phyloP scores from a whole-genome alignment of 2,329 filamentous ascomycete genomes.

The Ramularia endophylla region DNA sequence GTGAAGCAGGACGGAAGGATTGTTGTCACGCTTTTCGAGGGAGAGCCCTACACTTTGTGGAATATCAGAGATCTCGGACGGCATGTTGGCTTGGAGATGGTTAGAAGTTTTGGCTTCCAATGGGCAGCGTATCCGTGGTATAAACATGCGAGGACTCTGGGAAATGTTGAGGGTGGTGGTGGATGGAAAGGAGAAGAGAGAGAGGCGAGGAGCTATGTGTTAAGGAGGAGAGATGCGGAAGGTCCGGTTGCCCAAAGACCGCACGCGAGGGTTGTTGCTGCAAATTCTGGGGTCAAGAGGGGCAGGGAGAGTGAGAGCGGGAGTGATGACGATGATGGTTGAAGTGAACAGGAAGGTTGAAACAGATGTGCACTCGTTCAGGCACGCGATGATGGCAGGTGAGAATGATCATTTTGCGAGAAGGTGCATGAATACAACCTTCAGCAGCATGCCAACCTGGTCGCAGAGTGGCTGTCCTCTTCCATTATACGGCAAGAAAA shows the following conservation, averaged over 20 bases:
- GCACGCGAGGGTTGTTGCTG: too few species aligned
- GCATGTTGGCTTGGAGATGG: conserved; percentile 65
- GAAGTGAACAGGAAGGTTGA: too few species aligned
- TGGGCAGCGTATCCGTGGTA: conserved; percentile 66
- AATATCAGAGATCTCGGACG: conserved; percentile 83
- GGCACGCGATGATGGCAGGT: too few species aligned
- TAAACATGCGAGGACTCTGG: conserved; percentile 65
- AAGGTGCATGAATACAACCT: too few species aligned
- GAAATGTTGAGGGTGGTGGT: conserved; percentile 44
- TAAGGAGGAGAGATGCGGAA: conserved; percentile 29
- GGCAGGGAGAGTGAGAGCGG: not conserved
- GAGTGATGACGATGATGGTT: not conserved
- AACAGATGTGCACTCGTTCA: too few species aligned
- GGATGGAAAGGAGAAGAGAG: conserved; percentile 46
- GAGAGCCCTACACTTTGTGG: conserved; percentile 92
- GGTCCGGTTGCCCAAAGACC: too few species aligned
- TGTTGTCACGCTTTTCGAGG: conserved; percentile 84
- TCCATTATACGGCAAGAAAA: too few species aligned
- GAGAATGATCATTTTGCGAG: too few species aligned
- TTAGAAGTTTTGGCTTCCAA: conserved; percentile 65
- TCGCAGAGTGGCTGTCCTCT: too few species aligned
- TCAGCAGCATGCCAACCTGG: too few species aligned
- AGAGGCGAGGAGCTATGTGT: conserved; percentile 42
- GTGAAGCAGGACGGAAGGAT: conserved; percentile 56
- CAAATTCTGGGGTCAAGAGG: not conserved